Evolutionary conservation across 805 yeast genomes (phyloP), one percentile per base, ranked within the genome.

Genomic region (Myxozyma monticola): DNA sequence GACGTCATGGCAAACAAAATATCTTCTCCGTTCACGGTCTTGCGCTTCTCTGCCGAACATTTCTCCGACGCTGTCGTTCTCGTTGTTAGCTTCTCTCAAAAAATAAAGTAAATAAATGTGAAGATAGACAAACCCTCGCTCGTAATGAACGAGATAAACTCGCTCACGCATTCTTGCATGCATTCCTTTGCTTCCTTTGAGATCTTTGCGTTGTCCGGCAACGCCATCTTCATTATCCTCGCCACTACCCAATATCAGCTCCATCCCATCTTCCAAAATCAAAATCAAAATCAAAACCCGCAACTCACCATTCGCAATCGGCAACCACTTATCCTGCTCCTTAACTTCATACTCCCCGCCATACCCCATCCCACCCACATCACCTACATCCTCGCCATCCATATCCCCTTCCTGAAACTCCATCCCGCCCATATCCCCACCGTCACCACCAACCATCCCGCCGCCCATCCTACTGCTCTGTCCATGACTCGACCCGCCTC

Each of bases 121-220:
- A 47, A 22, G 21, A 2, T 10, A 24, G 12, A 28, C 41, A n/a
- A 37, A 59, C 62, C 62, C 66, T 82, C 86, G 29, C 83, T 76
- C 2, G 87, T 83, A 47, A 82, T 77, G 65, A 82, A 82, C 8
- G 84, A 78, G 29, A 82, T 83, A 65, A 81, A 82, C 65, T 82
- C 85, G 42, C 78, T 71, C 3, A 81, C 87, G 62, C 85, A 82
- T 62, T 83, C 87, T 65, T 83, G 88, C 69, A 83, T 80, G 58
- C 87, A 80, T 60, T 83, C 90, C 61, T 84, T 84, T 37, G 90
- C 85, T 61, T 85, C 93, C 61, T 84, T 85, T 20, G 88, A 81
- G 1, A 85, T 81, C 61, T 85, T 85, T 9, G 90, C 91, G 31
- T 83, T 80, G 10, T 75, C 69, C 2, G 93, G 91, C 26, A 85